Evolutionary conservation across 1,284 basidiomycete genomes (phyloP), one percentile per base, ranked within the genome.

Genomic region (Austroboletus olivaceoglutinosus): DNA sequence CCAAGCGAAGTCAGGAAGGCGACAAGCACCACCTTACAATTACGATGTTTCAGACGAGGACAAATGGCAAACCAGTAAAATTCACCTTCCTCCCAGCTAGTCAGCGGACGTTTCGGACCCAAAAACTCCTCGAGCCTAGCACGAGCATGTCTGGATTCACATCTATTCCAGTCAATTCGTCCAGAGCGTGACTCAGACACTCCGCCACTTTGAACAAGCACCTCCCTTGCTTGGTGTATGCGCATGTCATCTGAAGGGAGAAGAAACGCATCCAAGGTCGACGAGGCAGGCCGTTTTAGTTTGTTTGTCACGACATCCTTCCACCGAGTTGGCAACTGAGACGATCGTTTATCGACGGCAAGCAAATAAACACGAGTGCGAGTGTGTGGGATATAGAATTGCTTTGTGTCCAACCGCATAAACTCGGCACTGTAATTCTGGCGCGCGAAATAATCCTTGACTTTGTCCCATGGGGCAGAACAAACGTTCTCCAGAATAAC

Each of bases 401-500:
- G 78, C 67, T 97, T 98, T 11, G 95, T 98, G 63, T 98, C 95
- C 46, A 98, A 83, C 11, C 89, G 78, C 25, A 80, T 67, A 48
- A 74, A 85, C 8, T 78, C 72, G 0, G 94, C 92, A 57, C 85
- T 86, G 69, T 98, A 98, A 10, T 82, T 81, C 48, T 85, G 81
- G 34, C 83, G 74, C 52, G 79, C 83, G 61, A 97, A 95, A 58
- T 91, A 86, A 45, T 83, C 72, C 46, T 82, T 78, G 27, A 97
- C 91, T 42, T 76, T 75, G 5, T 75, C 70, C 94, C 95, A 98
- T 4, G 95, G 94, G 0, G 95, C 95, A 43, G 81, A 82, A 66
- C 91, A 93, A 38, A 98, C 95, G 60, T 98, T 98, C 70, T 98
- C 95, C 27, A 98, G 77, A 56, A 98, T 90, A 59, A 98, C 92